Base-by-base conservation (phyloP, 169 alveolate species). In the Cryptosporidium tyzzeri region DNA sequence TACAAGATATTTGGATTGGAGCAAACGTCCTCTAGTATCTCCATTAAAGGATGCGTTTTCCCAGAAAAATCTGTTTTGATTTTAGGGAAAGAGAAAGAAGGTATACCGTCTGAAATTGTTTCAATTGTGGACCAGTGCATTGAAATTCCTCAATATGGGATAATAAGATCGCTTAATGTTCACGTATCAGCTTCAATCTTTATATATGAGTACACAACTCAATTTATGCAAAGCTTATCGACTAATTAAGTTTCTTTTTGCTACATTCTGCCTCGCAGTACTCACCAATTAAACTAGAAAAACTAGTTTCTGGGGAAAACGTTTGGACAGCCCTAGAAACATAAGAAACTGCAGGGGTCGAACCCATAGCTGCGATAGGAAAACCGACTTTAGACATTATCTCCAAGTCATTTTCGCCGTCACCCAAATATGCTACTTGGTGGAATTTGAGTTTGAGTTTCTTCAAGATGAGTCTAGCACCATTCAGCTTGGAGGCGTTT, bases 1-100 rank as follows among this genome's bases (percentile, higher is more conserved):
- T 97, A 95, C 93, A 85, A 74, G 12, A 70, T 97, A 50, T 91
- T 96, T 26, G 99, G 97, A 2, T 84, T 97, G 26, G 99, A 97
- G 71, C 97, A 97, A 70, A 96, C 99, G 6, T 95, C 96, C 29
- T 91, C 94, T 50, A 93, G 97, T 50, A 86, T 84, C 39, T 86
- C 84, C 85, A 92, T 96, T 23, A 85, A 93, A 35, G 91, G 86
- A 39, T 95, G 91, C 85, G 50, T 87, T 50, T 96, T 96, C 93
- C 97, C 97, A 31, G 91, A 91, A 59, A 96, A 94, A 53, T 92
- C 94, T 71, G 93, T 95, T 16, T 73, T 97, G 69, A 94, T 97
- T 69, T 85, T 97, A 31, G 98, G 99, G 2, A 96, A 94, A 33
- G 99, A 97, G 93, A 96, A 97, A 71, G 97, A 95, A 75, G 99